Evolutionary conservation across 2,329 filamentous ascomycete species (phyloP), one percentile per base, ranked within the genome.

Genomic region (Leptographium lundbergii): DNA sequence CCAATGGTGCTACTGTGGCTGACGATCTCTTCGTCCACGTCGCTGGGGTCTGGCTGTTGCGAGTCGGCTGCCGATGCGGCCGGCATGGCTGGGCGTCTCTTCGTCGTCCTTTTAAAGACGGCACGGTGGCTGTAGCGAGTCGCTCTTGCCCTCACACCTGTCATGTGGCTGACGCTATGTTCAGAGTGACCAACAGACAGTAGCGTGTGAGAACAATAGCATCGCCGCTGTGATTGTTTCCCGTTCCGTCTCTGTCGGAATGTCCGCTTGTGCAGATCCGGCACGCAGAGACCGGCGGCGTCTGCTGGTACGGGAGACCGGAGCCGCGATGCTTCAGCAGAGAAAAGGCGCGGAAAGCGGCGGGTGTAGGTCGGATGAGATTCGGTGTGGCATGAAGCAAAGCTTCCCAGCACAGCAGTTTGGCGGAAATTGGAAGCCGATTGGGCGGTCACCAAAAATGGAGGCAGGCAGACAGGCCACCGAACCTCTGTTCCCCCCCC

Each of bases 11-110:
- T 36, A 6, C 48, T 34, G 53, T 60, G 54, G 39, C 63, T 61
- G 59, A 66, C 59, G 56, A 64, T 61, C 47, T 67, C 67, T 55
- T 67, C 66, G 56, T 69, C 67, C 11, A 63, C 62, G 34, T 34
- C 22, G 52, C 58, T 39, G 11, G 50, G 24, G 9, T 32, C 42
- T 42, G 14, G 13, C 39, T 42, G 39, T 42, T 4, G 39, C 39
- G 14, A 42, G 39, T 19, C 42, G 6, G 39, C 17, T 7, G 57
- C 3, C n/a, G 58, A 19, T 6, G n/a, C 9, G 4, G 57, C 19
- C 1, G 62, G 60, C 62, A 63, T 61, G 50, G 25, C 58, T n/a
- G 59, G 56, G 9, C 52, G 57, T 51, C 62, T 48, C 45, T 57
- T 60, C 34, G 62, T 61, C 29, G 48, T 64, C 29, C 62, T 65